Evolutionary conservation across 1,284 basidiomycete species (phyloP), one percentile per base, ranked within the genome.

Genomic region (Trichosporon faecale): DNA sequence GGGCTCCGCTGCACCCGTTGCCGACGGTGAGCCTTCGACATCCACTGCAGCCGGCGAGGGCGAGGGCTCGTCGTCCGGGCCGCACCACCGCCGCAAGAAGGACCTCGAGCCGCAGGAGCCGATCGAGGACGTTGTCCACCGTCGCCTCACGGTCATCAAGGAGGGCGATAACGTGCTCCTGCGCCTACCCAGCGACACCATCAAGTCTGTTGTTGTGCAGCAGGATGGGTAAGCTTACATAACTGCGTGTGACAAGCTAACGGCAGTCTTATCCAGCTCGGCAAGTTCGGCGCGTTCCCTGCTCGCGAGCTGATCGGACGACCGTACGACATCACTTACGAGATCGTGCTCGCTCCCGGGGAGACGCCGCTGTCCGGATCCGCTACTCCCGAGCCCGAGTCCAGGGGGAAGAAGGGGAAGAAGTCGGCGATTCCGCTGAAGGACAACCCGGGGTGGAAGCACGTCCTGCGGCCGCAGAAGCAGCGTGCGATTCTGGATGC

Each of bases 311-410:
- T 86, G 1, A 69, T 86, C 3, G 84, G 83, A 3, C 74, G 79
- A 31, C 82, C 80, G 21, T 86, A 85, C 73, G 85, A 85, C 60
- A 82, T 85, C 65, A 85, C 85, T 0, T 86, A 85, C 75, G 84
- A 85, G 70, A 80, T 86, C 35, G 68, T 78, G 3, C 70, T 74
- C 8, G 71, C 75, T 18, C 66, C 64, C 23, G 68, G 70, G 3
- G 69, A 70, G 2, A 67, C 66, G 18, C 21, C 70, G 33, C 64
- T 31, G 29, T 60, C 57, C 6, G 57, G 27, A 11, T 60, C 57
- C 4, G 57, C 72, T 3, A 65, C 68, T 7, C 33, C 70, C 2
- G 67, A 64, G 7, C 49, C 60, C 8, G 64, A 65, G 57, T 52
- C 61, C 27, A 49, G 64, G 25, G 37, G 66, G 70, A 78, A 77